Evolutionary conservation across 2,329 filamentous ascomycete species (phyloP).

Genomic region (Trichoderma afroharzianum): DNA sequence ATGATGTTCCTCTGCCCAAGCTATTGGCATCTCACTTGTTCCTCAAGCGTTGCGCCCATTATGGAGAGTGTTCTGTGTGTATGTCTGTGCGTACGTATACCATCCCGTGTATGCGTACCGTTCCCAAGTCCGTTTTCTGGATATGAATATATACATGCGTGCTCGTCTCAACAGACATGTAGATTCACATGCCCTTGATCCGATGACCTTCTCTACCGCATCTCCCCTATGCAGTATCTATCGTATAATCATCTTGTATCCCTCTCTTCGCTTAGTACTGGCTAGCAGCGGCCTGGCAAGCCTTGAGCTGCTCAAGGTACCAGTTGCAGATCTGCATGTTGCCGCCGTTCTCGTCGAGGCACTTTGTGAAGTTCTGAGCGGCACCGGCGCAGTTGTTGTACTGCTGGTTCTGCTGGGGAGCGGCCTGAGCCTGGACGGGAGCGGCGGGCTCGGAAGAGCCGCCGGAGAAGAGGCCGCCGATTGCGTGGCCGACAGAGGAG

Average conservation of each 20-base stretch:
- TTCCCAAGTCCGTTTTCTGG: background rate
- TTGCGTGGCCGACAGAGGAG: conserved; percentile 90
- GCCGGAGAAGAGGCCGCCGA: conserved; percentile 83
- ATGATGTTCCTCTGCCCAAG: background rate
- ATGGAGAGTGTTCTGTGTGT: background rate
- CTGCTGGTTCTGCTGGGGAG: conserved; percentile 50
- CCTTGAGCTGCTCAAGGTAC: conserved; percentile 97
- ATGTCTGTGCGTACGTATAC: background rate
- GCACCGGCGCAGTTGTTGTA: conserved; percentile 71
- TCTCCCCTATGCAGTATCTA: background rate
- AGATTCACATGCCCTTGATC: background rate
- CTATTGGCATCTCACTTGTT: background rate
- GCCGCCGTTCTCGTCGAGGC: conserved; percentile 92
- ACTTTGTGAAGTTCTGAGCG: conserved; percentile 83
- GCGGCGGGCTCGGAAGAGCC: conserved; percentile 55
- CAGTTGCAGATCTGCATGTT: conserved; percentile 95
- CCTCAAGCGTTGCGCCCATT: background rate
- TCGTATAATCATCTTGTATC: background rate
- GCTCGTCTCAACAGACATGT: background rate
- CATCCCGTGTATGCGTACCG: background rate
- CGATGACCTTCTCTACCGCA: background rate
- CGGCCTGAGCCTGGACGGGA: conserved; percentile 39
- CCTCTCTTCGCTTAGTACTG: conserved; percentile 54
- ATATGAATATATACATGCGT: background rate
- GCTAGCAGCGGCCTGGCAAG: conserved; percentile 74